Evolutionary conservation across 2,329 filamentous ascomycete species (phyloP), one percentile per base, ranked within the genome.

Genomic region (Fonsecaea multimorphosa): DNA sequence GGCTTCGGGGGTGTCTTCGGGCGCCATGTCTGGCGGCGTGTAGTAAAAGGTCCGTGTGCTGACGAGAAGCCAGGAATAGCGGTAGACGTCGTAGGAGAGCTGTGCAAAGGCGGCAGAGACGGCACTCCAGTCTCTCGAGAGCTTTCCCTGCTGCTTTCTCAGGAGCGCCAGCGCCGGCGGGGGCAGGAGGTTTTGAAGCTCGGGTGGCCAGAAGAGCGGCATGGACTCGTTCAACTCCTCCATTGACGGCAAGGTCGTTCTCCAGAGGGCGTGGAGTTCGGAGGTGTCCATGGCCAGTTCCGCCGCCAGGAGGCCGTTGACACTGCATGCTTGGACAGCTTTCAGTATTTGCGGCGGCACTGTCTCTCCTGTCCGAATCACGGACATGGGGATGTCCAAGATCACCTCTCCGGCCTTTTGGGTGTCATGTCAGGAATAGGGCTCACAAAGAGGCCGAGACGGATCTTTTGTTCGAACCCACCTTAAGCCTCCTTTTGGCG

Each of bases 11-110:
- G 56, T 16, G 2, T 73, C 32, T 19, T 46, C 34, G 24, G 34
- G 64, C 29, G 78, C 72, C 70, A 69, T 74, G 51, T 73, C 81
- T 8, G 77, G 77, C 55, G 76, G 79, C 49, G 84, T 78, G 79
- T 84, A 87, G 72, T 85, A 86, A 72, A 89, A 88, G 29, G 83
- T 84, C 69, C 86, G 78, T 0, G 85, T 87, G 70, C 87, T 87
- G 16, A 87, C 82, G 63, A 87, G 82, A 24, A 87, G 77, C 86
- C 86, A 89, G 71, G 82, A 80, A 73, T 88, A 87, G 4, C 29
- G 36, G 38, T 63, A 66, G 19, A 16, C 16, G 1, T 59, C 60
- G 14, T 34, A 19, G 7, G 54, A 36, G 19, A 63, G 36, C 22
- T 49, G 16, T 5, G 53, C 32, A 12, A 40, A 40, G 6, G 19